Evolutionary conservation across 2,329 filamentous ascomycete species (phyloP), one percentile per base, ranked within the genome.

Genomic region (Exophiala calicioides): DNA sequence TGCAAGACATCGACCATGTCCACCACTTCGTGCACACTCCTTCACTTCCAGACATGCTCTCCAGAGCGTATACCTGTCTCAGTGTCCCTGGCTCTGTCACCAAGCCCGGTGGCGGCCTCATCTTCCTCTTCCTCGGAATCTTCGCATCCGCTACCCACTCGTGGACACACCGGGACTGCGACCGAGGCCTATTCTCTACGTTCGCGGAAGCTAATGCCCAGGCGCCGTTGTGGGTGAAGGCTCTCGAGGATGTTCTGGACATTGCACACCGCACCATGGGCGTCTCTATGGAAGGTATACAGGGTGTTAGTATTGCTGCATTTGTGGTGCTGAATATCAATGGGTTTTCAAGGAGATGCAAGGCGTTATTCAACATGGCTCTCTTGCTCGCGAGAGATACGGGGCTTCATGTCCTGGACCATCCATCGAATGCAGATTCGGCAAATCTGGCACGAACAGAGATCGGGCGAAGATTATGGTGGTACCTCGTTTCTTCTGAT

Each of bases 401-500:
- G 32, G 58, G 61, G 8, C 59, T 70, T 10, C 66, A 70, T 39
- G 40, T 59, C 2, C 41, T 65, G 6, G 68, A 70, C 40, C 58
- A 55, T 2, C 53, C 58, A 2, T 43, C 40, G 12, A 40, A 32
- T 2, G 48, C 48, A 18, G 54, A 65, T 19, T 46, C 44, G 9
- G 47, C 61, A 3, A 58, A 65, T 4, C 15, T 65, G 19, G 69
- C 30, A 8, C 7, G 16, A 15, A 15, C 30, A 33, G 30, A 72
- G 46, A 47, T 68, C 2, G 66, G 62, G 15, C 58, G 69, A 16
- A 61, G 69, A 1, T 50, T 68, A 2, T 71, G 67, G 67, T 72
- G 69, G 69, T 65, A 70, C 37, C 47, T 72, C 10, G 58, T 57
- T 1, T 61, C 66, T 0, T 68, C 64, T 9, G 69, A 72, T 47